A percentile compares a stretch with the other conserved stretches of the same genome.
Evolutionary conservation across 2,329 filamentous ascomycete genomes (phyloP).

Genomic region (Sporothrix curviconia): DNA sequence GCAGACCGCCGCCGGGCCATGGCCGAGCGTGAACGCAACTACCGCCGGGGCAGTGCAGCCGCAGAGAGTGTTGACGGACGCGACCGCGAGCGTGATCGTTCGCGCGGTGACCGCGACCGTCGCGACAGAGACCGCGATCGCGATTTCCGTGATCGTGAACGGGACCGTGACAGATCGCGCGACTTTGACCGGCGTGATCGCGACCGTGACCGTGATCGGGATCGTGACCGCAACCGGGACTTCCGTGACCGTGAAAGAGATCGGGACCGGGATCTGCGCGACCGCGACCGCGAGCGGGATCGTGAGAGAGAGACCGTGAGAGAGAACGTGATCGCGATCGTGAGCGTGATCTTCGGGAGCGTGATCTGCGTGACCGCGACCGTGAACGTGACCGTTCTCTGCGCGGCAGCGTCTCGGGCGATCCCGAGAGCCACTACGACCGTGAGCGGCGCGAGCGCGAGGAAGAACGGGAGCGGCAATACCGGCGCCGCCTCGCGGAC

Average conservation of each 20-base stretch:
- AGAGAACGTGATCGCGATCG: neutral
- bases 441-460: conserved; percentile 83
- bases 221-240: conserved; percentile 32
- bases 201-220: conserved; percentile 43
- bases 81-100: conserved; percentile 26
- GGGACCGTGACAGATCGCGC: conserved; percentile 35
- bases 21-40: conserved; percentile 88
- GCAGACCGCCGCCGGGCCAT: conserved; percentile 90
- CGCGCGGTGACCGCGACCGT: conserved; percentile 29
- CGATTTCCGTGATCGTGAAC: conserved; percentile 29
- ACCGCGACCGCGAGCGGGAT: conserved; percentile 32
- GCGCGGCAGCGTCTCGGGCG: conserved; percentile 47
- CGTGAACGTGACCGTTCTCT: conserved; percentile 41
- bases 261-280: conserved; percentile 47
- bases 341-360: conserved; percentile 13
- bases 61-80: conserved; percentile 52
- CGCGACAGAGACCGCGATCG: conserved; percentile 29
- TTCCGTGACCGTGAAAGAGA: conserved; percentile 36
- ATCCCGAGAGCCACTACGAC: conserved; percentile 65
- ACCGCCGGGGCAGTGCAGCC: conserved; percentile 65
- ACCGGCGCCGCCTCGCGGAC: conserved; percentile 67
- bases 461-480: conserved; percentile 80
- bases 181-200: conserved; percentile 36
- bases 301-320: conserved; percentile 22
- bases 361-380: conserved; percentile 24